Evolutionary conservation across 345 rosid genomes (phyloP), one percentile per base, ranked within the genome.

Genomic region (Euphorbia tirucalli): DNA sequence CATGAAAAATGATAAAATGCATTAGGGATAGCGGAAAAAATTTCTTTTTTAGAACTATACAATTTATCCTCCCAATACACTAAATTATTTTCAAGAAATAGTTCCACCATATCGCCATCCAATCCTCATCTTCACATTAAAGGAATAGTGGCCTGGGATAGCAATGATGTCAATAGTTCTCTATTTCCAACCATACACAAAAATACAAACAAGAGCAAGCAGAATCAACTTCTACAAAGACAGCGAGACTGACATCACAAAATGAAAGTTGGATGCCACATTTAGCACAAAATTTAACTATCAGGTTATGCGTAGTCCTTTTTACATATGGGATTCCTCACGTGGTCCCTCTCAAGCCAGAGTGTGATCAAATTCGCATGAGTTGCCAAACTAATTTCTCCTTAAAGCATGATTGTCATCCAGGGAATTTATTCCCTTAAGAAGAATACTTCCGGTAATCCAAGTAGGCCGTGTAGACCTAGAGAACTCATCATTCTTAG

Each of bases 61-160:
- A 59, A 8, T 30, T 59, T 32, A 28, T 3, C 18, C n/a, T 28
- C n/a, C 44, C 54, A 71, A 61, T 21, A 68, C 44, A 57, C 14
- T 24, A 61, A 61, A 28, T 66, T 37, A 60, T 70, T 35, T 15
- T 59, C 66, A 61, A 61, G 15, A 48, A 55, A 61, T 14, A 31
- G 11, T 19, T 46, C n/a, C 24, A 16, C 35, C 11, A 61, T 24
- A 31, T 46, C 25, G 50, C 27, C 49, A 46, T 35, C 27, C 52
- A 62, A 18, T 25, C 55, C 30, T 37, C 31, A 8, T 35, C 16
- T 50, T 22, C 61, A 63, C 18, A 71, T 39, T 37, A n/a, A n/a
- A n/a, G n/a, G n/a, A n/a, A n/a, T n/a, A n/a, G n/a, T n/a, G n/a
- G n/a, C n/a, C n/a, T n/a, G n/a, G n/a, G n/a, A n/a, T n/a, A n/a